Evolutionary conservation across 805 yeast genomes (phyloP), one percentile per base, ranked within the genome.

Genomic region (Suhomyces prunicola): DNA sequence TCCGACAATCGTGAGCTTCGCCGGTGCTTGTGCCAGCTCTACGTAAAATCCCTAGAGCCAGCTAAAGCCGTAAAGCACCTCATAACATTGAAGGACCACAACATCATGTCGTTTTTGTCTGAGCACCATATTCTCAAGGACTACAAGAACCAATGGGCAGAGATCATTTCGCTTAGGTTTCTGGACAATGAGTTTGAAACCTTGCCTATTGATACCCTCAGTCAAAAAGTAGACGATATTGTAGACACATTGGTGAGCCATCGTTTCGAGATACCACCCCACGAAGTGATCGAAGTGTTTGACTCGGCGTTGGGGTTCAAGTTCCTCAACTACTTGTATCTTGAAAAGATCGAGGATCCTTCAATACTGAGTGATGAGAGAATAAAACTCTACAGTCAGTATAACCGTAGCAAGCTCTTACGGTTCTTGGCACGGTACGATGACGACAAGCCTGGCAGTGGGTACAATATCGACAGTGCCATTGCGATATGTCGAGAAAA

Each of bases 401-500:
- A 76, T 63, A 84, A 86, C 54, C 73, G 83, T 33, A 56, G 66
- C 0, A 72, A 74, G 44, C 74, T 93, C 12, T 68, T 87, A n/a
- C 75, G 78, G 0, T 91, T 85, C 65, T 70, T 93, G 53, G 80
- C 79, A 58, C 74, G 73, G 46, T 82, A 83, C 31, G 53, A 46
- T 2, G 48, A 48, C 22, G 42, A 39, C 24, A 39, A 39, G 24
- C 6, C 42, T 15, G 42, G 42, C 10, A 39, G 8, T 19, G 82
- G 86, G 58, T 88, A 87, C 64, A 81, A 88, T 55, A 81, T 91
- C 44, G 87, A 84, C 42, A 59, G 65, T 31, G 96, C 97, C 0
- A 81, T 92, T n/a, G 67, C 71, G 12, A 66, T 86, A 1, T 89
- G 96, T 61, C 84, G 84, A 54, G 54, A 65, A 9, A 71, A 77